Conservation (phyloP, 1,139 yeast genomes). For the Candida tunisiensis region DNA sequence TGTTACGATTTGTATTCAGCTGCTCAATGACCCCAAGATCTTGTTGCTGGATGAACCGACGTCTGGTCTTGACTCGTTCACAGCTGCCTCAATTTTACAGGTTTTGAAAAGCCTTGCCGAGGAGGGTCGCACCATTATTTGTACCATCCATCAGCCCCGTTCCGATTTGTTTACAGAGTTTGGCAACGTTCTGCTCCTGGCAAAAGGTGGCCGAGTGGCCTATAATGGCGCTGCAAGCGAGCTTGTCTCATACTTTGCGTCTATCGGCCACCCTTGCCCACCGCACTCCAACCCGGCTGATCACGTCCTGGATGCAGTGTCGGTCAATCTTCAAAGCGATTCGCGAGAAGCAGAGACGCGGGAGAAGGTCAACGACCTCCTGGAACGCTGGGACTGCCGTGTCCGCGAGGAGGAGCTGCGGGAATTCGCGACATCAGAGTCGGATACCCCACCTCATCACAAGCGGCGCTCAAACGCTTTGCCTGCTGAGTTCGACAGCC, state of each 20-base stretch:
- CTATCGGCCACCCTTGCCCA: constrained; percentile 38
- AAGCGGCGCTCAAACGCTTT: no score
- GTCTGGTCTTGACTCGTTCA: constrained; percentile 70
- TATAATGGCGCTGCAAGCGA: constrained; percentile 31
- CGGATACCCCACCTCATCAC: no score
- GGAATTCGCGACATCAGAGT: not conserved
- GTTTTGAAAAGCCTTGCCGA: constrained; percentile 42
- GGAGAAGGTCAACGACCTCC: constrained; percentile 14
- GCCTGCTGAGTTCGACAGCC: constrained; percentile 4
- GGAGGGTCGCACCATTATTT: constrained; percentile 51
- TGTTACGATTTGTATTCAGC: constrained; percentile 66
- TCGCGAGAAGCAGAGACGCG: constrained; percentile 22
- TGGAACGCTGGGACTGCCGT: constrained; percentile 13
- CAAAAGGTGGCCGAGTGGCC: constrained; percentile 57
- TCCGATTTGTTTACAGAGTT: constrained; percentile 44
- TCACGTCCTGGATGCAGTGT: constrained; percentile 51
- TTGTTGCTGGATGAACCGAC: constrained; percentile 77
- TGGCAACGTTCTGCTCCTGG: constrained; percentile 50
- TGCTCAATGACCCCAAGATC: constrained; percentile 54
- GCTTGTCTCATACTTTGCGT: constrained; percentile 27
- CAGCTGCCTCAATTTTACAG: constrained; percentile 52
- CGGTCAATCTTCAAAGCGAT: constrained; percentile 25
- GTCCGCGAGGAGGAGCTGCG: not conserved
- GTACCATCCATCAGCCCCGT: constrained; percentile 79
- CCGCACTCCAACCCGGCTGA: constrained; percentile 54